Percentiles rank a stretch among this genome's conserved stretches.
Conservation (phyloP, 1,284 basidiomycete species). For the Leccinum fallax region DNA sequence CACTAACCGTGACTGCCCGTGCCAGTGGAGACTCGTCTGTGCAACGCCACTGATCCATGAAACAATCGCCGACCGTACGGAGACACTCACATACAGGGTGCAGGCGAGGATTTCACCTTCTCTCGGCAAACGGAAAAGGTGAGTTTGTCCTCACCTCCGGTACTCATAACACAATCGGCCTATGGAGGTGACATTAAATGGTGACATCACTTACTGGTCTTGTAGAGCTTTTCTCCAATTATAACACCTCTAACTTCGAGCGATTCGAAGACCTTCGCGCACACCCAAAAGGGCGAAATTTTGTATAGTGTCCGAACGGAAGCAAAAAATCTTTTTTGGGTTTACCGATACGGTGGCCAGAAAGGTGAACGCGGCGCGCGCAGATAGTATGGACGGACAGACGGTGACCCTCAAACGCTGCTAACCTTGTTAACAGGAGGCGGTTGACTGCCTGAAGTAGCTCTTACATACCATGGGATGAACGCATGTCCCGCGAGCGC, state of each 20-base stretch:
- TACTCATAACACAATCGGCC: background rate
- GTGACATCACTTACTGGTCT: background rate
- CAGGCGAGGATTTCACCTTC: background rate
- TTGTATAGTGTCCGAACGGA: background rate
- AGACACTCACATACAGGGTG: background rate
- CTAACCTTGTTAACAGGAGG: background rate
- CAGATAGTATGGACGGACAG: background rate
- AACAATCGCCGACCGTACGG: background rate
- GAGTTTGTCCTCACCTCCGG: background rate
- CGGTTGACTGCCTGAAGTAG: background rate
- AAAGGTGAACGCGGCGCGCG: background rate
- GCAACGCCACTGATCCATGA: background rate
- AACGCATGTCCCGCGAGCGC: background rate
- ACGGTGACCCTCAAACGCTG: background rate
- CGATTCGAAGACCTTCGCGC: background rate
- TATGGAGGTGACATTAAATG: background rate
- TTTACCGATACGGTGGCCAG: background rate
- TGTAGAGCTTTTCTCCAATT: background rate
- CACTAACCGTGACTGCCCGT: background rate
- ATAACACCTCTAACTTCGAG: background rate
- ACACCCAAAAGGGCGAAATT: background rate
- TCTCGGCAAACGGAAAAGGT: background rate
- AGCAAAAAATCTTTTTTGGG: background rate
- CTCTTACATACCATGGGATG: background rate
- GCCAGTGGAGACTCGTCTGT: background rate